A percentile compares a stretch with the other conserved stretches of the same genome.
Evolutionary conservation across 208 protist genomes (phyloP).

Genomic region (Acanthamoeba castellanii): DNA sequence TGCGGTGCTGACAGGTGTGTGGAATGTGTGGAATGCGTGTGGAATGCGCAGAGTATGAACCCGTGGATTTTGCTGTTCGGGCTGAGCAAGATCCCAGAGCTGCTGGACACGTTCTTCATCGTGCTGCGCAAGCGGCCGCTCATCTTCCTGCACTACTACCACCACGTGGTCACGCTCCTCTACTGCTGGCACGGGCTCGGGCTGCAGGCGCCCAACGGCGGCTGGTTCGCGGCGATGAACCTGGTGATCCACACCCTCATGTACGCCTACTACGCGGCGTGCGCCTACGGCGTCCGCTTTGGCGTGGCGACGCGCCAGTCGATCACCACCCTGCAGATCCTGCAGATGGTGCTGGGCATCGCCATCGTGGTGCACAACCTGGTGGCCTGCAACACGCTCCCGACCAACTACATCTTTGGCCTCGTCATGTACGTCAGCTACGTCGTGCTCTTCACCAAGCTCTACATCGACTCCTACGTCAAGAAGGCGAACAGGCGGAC

Average conservation of each 20-base stretch:
- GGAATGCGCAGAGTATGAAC: background rate
- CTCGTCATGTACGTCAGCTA: slow-evolving; percentile 95
- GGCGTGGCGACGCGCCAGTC: background rate
- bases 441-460: slow-evolving; percentile 92
- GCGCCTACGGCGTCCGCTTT: slow-evolving; percentile 83
- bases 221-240: slow-evolving; percentile 91
- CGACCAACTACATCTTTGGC: slow-evolving; percentile 82
- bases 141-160: slow-evolving; percentile 92
- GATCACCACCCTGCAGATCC: slow-evolving; percentile 79
- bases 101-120: slow-evolving; percentile 91
- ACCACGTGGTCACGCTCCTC: slow-evolving; percentile 94
- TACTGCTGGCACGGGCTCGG: slow-evolving; percentile 91
- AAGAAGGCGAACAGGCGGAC: background rate
- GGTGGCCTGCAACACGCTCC: background rate
- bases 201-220: background rate
- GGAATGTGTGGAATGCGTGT: slow-evolving; percentile 60
- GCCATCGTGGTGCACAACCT: slow-evolving; percentile 80
- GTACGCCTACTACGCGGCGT: slow-evolving; percentile 96
- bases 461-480: slow-evolving; percentile 87
- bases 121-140: slow-evolving; percentile 88
- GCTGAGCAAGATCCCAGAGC: slow-evolving; percentile 90
- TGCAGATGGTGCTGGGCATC: slow-evolving; percentile 92
- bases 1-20: slow-evolving; percentile 73
- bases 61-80: slow-evolving; percentile 81
- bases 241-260: slow-evolving; percentile 95